These are phyloP conservation scores for Trichoderma endophyticum DNA, from an alignment of 2,329 filamentous ascomycete species.

Conservation along the genomic window DNA sequence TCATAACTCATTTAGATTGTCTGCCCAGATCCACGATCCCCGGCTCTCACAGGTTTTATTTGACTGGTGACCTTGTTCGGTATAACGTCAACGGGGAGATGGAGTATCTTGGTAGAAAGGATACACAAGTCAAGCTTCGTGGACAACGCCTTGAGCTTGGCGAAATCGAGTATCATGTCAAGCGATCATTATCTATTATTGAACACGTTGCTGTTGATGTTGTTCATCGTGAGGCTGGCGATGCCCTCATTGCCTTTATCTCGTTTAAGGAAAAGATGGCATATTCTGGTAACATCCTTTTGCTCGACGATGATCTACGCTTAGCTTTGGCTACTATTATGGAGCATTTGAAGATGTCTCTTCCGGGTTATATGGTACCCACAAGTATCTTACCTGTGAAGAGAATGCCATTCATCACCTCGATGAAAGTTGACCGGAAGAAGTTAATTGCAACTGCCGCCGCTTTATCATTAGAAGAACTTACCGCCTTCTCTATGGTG, in stretches of 20 bases:
- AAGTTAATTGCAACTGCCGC: background rate
- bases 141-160: conserved; percentile 20
- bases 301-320: background rate
- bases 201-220: conserved; percentile 14
- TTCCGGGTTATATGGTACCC: conserved; percentile 37
- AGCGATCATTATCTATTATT: background rate
- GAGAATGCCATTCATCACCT: conserved; percentile 19
- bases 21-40: conserved; percentile 24
- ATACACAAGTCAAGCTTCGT: conserved; percentile 18
- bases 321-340: background rate
- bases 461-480: background rate
- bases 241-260: conserved; percentile 5
- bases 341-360: background rate
- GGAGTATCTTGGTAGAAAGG: conserved; percentile 15
- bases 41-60: conserved; percentile 22
- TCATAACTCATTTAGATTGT: conserved; percentile 22
- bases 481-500: background rate
- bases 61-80: conserved; percentile 23
- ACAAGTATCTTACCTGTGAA: conserved; percentile 28
- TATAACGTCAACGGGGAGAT: background rate
- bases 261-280: background rate
- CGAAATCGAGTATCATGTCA: conserved; percentile 18
- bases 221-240: background rate
- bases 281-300: background rate
- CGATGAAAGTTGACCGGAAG: conserved; percentile 22